Conservation (phyloP, 2,329 filamentous ascomycete species). For the Fusarium buharicum region DNA sequence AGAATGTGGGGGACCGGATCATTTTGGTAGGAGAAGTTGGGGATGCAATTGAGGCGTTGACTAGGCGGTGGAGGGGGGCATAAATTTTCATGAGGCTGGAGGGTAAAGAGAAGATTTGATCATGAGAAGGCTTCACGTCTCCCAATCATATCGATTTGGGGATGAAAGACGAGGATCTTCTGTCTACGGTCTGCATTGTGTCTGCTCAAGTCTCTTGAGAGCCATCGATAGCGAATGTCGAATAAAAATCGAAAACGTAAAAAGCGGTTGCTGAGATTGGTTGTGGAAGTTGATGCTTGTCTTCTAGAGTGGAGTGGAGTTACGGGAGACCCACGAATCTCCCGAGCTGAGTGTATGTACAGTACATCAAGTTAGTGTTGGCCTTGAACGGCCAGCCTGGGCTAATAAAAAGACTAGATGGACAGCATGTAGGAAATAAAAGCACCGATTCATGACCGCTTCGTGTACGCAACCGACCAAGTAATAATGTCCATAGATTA, state of each 20-base stretch:
- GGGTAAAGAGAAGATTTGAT: conserved; percentile 3
- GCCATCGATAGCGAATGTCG: neutral
- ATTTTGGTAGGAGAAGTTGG: conserved; percentile 41
- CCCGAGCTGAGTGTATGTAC: conserved; percentile 26
- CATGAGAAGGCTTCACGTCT: conserved; percentile 20
- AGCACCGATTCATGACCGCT: neutral
- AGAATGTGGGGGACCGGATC: conserved; percentile 43
- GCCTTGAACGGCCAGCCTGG: neutral
- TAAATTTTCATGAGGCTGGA: conserved; percentile 26
- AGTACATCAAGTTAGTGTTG: conserved; percentile 6
- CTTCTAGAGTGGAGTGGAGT: conserved; percentile 17
- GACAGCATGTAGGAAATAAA: conserved; percentile 4
- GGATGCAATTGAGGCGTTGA: conserved; percentile 30
- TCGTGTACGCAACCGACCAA: neutral
- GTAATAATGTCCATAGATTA: conserved; percentile 8
- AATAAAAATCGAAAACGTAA: conserved; percentile 12
- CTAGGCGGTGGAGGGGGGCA: conserved; percentile 42
- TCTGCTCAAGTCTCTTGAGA: neutral
- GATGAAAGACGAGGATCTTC: neutral
- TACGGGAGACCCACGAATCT: conserved; percentile 30
- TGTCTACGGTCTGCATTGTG: neutral
- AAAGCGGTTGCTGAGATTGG: conserved; percentile 34
- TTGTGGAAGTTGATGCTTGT: conserved; percentile 33
- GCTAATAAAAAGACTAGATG: neutral
- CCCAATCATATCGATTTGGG: neutral